Conservation (phyloP, 371 early-diverging fungal genomes). For the Lichtheimia ramosa region DNA sequence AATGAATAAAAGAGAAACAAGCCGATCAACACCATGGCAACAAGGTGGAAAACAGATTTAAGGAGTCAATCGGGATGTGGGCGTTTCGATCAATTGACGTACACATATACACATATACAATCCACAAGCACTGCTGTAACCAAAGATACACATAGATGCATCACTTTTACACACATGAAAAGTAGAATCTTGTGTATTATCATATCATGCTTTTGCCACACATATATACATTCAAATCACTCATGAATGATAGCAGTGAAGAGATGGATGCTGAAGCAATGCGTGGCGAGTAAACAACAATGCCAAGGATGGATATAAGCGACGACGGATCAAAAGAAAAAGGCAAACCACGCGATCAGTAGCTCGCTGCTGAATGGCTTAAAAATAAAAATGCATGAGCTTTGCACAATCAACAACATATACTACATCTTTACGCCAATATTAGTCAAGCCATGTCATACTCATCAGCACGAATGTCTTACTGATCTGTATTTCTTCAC, state of each 20-base stretch:
- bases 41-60: constrained; percentile 6
- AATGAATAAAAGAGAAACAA: background rate
- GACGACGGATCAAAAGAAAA: constrained; percentile 2
- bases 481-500: no score
- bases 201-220: no score
- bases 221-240: background rate
- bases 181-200: no score
- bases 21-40: no score
- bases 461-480: no score
- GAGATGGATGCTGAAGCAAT: background rate
- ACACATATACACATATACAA: background rate
- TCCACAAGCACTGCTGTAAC: no score
- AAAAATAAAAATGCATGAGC: background rate
- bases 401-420: no score
- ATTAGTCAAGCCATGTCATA: no score
- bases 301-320: background rate
- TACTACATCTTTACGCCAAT: no score
- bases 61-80: constrained; percentile 5
- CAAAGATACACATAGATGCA: no score
- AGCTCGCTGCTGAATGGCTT: constrained; percentile 6
- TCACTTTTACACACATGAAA: no score
- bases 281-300: background rate
- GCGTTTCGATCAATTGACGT: constrained; percentile 6
- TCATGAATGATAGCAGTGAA: background rate
- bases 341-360: constrained; percentile 12